phyloP scores from a whole-genome alignment of 1,139 yeast species.

The Waltiozyma sp. region DNA sequence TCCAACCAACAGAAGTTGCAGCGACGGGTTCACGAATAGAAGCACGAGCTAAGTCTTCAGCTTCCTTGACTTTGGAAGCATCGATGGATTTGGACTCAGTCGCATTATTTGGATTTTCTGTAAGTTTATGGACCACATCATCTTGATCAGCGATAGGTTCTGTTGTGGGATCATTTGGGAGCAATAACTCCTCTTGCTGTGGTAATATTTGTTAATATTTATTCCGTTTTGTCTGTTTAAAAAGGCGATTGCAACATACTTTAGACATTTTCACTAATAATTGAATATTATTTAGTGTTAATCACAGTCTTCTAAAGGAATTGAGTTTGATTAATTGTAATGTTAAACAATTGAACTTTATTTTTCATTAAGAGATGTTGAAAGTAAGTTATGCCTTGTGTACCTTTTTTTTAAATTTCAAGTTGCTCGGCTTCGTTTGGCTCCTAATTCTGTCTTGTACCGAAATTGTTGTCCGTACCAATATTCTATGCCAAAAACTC shows the following conservation, averaged over 20 bases:
- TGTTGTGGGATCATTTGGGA: slow-evolving; percentile 8
- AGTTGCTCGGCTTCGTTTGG: no score
- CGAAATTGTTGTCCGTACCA: no score
- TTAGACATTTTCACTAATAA: not conserved
- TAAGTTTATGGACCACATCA: slow-evolving; percentile 10
- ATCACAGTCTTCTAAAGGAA: not conserved
- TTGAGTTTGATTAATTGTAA: not conserved
- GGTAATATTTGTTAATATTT: not conserved
- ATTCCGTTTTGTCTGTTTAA: not conserved
- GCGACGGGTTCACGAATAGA: slow-evolving; percentile 44
- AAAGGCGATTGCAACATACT: not conserved
- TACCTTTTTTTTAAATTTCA: no score
- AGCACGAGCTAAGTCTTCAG: slow-evolving; percentile 22
- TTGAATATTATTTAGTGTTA: no score
- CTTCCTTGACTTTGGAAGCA: slow-evolving; percentile 11
- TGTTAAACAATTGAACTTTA: not conserved
- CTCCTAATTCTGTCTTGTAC: no score
- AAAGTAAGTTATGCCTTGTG: no score
- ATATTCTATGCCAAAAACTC: no score
- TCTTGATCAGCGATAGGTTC: slow-evolving; percentile 10
- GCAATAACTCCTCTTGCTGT: slow-evolving; percentile 5
- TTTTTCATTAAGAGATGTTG: no score
- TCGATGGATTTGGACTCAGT: slow-evolving; percentile 8
- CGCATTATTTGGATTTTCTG: slow-evolving; percentile 1
- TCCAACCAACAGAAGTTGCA: slow-evolving; percentile 83